These are phyloP conservation scores for Annona squamosa DNA, from an alignment of 164 flowering plant genomes.

Conservation along the genomic window DNA sequence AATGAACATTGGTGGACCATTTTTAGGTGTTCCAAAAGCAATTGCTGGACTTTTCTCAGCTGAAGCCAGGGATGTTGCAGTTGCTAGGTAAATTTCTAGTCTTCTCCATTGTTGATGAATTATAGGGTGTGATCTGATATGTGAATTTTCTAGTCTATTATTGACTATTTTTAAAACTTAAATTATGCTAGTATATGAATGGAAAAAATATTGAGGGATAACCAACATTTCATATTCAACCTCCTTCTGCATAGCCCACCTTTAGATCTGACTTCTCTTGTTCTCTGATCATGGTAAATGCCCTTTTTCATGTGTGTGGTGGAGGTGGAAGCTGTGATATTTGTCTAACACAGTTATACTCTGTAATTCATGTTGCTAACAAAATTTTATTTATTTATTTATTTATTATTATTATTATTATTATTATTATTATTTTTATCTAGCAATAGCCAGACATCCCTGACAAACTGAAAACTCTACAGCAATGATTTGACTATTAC, in stretches of 20 bases:
- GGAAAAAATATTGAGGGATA: background rate
- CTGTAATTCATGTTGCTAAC: background rate
- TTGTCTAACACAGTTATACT: background rate
- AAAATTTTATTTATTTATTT: no score
- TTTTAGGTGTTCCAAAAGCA: constrained; percentile 96
- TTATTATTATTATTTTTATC: no score
- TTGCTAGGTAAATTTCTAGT: constrained; percentile 57
- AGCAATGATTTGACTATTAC: no score
- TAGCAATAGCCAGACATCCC: no score
- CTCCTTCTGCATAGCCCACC: background rate
- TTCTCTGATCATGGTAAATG: background rate
- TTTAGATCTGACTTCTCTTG: background rate
- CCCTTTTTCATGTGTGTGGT: no score
- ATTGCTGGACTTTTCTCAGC: constrained; percentile 88
- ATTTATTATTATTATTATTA: no score
- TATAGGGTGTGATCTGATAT: background rate
- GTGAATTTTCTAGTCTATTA: no score
- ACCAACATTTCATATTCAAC: background rate
- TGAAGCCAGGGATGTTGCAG: constrained; percentile 93
- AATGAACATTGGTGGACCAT: constrained; percentile 80
- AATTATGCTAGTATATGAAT: background rate
- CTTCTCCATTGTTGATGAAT: background rate
- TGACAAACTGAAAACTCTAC: no score
- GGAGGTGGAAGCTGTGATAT: background rate
- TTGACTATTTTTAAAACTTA: no score